Evolutionary conservation across 2,329 filamentous ascomycete genomes (phyloP), one percentile per base, ranked within the genome.

Genomic region (Fusarium gaditjirri): DNA sequence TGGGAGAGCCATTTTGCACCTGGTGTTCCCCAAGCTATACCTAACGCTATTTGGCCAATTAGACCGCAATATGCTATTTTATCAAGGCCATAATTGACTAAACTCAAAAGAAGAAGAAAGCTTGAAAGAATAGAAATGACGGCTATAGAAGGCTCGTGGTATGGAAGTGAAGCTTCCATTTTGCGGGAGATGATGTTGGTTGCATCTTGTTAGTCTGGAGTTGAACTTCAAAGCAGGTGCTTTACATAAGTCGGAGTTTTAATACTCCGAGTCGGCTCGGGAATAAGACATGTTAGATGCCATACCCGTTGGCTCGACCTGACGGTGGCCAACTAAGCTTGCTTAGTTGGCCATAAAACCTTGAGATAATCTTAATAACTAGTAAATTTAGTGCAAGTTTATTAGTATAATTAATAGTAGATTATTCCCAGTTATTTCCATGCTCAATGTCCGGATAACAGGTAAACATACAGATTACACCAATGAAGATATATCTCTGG

Each of bases 31-130:
- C 88, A 95, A 13, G 89, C 87, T 13, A 94, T 86, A 17, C 92
- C 93, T 23, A 94, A 78, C 12, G 94, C 82, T 19, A 95, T 85
- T 74, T 95, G 91, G 2, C 92, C 93, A 11, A 94, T 81, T 0
- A 94, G 85, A 0, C 92, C 92, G 75, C 92, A 94, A 78, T 91
- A 93, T 1, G 93, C 76, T 1, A 88, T 72, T 19, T 81, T 84
- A 73, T 94, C 88, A 3, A 94, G 83, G 0, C 85, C 75, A 61
- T 83, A 83, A 69, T 90, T 90, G 66, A 88, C 73, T 10, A 86
- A 47, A 71, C 93, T 93, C 47, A 93, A 84, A 1, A 88, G 77
- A 1, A 93, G 76, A 1, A 94, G 78, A 71, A 94, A 91, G 0
- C 89, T 89, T 0, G 90, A 82, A 8, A 88, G 84, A 46, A 87